Evolutionary conservation across 441 rosid genomes (phyloP).

Genomic region (Theobroma grandiflorum): DNA sequence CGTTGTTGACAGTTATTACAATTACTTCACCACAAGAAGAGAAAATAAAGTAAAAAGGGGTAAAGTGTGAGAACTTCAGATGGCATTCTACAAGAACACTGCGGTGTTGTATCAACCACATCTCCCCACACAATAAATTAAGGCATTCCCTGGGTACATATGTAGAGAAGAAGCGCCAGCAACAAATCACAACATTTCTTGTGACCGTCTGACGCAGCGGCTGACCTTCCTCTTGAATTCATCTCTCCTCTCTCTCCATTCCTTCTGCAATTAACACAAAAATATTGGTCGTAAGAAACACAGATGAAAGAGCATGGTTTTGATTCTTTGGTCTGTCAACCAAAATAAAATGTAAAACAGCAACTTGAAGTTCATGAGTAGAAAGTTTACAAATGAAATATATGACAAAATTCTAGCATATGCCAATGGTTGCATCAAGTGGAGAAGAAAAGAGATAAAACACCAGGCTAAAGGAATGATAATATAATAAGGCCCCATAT

Average conservation of each 20-base stretch:
- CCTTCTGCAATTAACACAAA: conserved; percentile 19
- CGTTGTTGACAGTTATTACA: conserved; percentile 11
- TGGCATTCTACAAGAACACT: conserved; percentile 31
- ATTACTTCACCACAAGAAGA: conserved; percentile 25
- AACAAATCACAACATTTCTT: conserved; percentile 30
- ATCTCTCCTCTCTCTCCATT: conserved; percentile 28
- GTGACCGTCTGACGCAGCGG: conserved; percentile 32
- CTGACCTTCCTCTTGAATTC: conserved; percentile 32
- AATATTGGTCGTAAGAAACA: not conserved
- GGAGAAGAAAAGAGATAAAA: too few relatives aligned
- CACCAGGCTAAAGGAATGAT: too few relatives aligned
- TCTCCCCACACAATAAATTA: conserved; percentile 34
- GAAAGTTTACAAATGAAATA: not conserved
- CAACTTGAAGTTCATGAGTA: not conserved
- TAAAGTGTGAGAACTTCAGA: conserved; percentile 25
- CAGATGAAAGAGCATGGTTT: not conserved
- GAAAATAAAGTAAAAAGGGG: not conserved
- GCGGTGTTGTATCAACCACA: conserved; percentile 16
- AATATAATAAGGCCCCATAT: too few relatives aligned
- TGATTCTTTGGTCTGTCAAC: not conserved
- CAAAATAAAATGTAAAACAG: not conserved
- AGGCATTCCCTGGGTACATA: conserved; percentile 25
- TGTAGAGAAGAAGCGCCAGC: conserved; percentile 13
- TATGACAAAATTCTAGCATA: not conserved
- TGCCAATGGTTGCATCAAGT: not conserved